phyloP scores from a whole-genome alignment of 2,329 filamentous ascomycete genomes.

The Calonectria montana region DNA sequence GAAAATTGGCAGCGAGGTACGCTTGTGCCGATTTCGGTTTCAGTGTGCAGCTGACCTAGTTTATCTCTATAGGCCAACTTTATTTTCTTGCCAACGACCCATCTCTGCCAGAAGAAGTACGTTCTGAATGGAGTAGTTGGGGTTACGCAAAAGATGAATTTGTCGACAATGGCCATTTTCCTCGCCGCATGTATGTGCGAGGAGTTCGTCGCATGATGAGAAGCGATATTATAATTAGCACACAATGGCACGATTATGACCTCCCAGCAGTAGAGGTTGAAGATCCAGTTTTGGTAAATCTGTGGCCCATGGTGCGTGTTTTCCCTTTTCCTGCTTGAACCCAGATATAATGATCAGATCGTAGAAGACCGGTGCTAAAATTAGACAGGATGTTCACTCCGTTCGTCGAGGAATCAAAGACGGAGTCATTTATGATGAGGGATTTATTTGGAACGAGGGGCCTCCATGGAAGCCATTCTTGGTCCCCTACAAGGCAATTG shows the following conservation, averaged over 20 bases:
- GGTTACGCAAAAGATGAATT: background rate
- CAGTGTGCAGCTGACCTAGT: background rate
- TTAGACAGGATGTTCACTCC: background rate
- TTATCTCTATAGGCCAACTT: background rate
- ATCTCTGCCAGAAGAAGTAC: background rate
- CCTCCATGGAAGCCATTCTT: background rate
- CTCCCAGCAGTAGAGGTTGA: background rate
- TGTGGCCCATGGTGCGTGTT: background rate
- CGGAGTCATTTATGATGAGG: background rate
- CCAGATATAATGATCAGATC: too few species aligned
- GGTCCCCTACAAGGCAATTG: background rate
- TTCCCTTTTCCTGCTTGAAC: background rate
- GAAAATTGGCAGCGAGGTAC: background rate
- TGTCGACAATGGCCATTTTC: background rate
- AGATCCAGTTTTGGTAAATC: background rate
- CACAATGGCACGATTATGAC: background rate
- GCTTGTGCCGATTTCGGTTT: too few species aligned
- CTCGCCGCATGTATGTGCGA: background rate
- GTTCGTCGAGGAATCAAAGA: background rate
- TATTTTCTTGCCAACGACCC: background rate
- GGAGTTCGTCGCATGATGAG: background rate
- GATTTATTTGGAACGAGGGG: background rate
- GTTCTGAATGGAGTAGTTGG: background rate
- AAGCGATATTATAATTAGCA: background rate
- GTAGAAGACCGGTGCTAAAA: background rate